Evolutionary conservation across 2,329 filamentous ascomycete species (phyloP).

Genomic region (Phaeophleospora eucalypticola): DNA sequence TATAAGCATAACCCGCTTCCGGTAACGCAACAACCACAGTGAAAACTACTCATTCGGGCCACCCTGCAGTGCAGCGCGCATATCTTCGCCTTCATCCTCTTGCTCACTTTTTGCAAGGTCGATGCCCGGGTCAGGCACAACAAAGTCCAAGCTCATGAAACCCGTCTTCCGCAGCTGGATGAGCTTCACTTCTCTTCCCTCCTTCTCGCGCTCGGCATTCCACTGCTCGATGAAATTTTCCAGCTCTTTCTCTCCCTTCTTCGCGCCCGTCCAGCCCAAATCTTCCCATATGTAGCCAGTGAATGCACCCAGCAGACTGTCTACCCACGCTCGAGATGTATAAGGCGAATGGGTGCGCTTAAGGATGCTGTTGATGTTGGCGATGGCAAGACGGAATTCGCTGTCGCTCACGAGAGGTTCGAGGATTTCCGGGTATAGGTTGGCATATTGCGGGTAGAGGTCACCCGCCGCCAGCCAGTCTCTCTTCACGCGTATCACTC

Average conservation of each 20-base stretch:
- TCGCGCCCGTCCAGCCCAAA: conserved; percentile 70
- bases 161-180: conserved; percentile 76
- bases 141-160: conserved; percentile 81
- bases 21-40: no score
- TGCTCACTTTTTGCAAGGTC: conserved; percentile 30
- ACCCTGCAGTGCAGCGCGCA: conserved; percentile 1
- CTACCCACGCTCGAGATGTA: conserved; percentile 70
- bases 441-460: conserved; percentile 86
- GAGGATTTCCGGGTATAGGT: conserved; percentile 92
- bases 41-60: conserved; percentile 8
- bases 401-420: conserved; percentile 80
- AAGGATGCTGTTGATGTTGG: conserved; percentile 75
- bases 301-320: conserved; percentile 71
- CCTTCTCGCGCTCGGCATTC: conserved; percentile 65
- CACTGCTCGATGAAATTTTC: conserved; percentile 83
- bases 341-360: conserved; percentile 77
- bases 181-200: conserved; percentile 63
- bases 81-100: conserved; percentile 16
- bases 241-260: conserved; percentile 63
- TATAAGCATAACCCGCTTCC: no score
- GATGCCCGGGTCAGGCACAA: conserved; percentile 74
- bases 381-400: conserved; percentile 78
- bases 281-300: conserved; percentile 98
- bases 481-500: conserved; percentile 83
- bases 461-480: conserved; percentile 89